Evolutionary conservation across 2,329 filamentous ascomycete genomes (phyloP).

Genomic region (Aaosphaeria arxii): DNA sequence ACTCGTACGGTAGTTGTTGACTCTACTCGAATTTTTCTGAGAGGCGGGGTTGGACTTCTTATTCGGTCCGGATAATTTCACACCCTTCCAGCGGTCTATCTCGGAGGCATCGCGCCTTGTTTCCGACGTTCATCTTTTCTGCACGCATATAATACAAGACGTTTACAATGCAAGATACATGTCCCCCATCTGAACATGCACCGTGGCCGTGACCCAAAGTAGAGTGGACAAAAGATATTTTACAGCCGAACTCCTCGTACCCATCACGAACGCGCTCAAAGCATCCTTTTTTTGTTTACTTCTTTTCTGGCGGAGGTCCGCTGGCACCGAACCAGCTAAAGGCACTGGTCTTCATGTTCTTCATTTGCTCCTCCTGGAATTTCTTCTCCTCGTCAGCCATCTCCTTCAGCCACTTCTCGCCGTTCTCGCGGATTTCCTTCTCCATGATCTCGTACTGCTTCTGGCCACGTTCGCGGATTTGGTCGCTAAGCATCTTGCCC

Average conservation of each 20-base stretch:
- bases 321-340: conserved; percentile 23
- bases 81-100: too few species aligned
- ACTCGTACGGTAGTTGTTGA: too few species aligned
- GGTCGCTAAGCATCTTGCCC: conserved; percentile 96
- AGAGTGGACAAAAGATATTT: conserved; percentile 14
- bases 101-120: too few species aligned
- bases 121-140: too few species aligned
- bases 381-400: conserved; percentile 87
- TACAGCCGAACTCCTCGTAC: conserved; percentile 4
- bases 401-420: conserved; percentile 93
- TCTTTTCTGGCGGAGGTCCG: conserved; percentile 1
- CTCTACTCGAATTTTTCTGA: too few species aligned
- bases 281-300: conserved; percentile 1
- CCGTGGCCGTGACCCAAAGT: conserved; percentile 3
- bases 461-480: conserved; percentile 87
- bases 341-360: conserved; percentile 69
- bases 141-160: too few species aligned
- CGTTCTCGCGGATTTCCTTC: conserved; percentile 87
- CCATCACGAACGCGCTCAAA: background rate
- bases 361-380: conserved; percentile 85
- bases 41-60: too few species aligned
- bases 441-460: conserved; percentile 87
- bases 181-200: background rate
- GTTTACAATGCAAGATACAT: background rate
- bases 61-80: too few species aligned